Evolutionary conservation across 2,329 filamentous ascomycete genomes (phyloP), one percentile per base, ranked within the genome.

Genomic region (Emericellopsis cladophorae): DNA sequence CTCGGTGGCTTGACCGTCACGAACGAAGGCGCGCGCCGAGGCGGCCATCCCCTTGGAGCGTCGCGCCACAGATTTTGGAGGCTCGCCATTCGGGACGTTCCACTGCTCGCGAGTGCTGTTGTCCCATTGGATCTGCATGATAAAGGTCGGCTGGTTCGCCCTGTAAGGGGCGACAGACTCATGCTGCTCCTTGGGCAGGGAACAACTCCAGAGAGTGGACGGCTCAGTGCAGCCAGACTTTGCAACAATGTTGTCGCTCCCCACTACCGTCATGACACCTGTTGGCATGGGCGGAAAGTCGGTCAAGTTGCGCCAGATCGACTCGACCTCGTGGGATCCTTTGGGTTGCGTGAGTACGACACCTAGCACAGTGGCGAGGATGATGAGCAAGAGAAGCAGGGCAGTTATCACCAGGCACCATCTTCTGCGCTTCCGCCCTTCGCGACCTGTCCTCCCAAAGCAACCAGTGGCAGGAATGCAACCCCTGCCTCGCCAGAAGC

Each of bases 261-360:
- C 82, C 14, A 84, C 75, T 14, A 95, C 72, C 0, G 86, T 93
- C 45, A 85, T 71, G 15, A 90, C 72, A 0, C 89, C 90, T 0
- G 84, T 90, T 2, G 85, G 86, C 52, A 95, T 85, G 0, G 88
- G 82, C 15, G 89, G 89, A 49, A 85, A 95, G 39, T 80, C 79
- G 1, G 89, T 93, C 45, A 93, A 58, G 54, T 94, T 95, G 42
- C 95, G 68, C 82, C 86, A 95, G 40, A 67, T 66, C 1, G 66
- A 68, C 8, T 48, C 40, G 39, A 51, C 49, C n/a, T 48, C 34
- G 9, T 48, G 35, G n/a, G 43, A 29, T 15, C 53, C 49, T 16
- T 32, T 31, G 11, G 47, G 48, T 21, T 52, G 50, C n/a, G 50
- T 58, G 35, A 86, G 59, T 1, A 74, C 67, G 11, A 78, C 69